Evolutionary conservation across 257 asterid species (phyloP).

Genomic region (Pogostemon cablin): DNA sequence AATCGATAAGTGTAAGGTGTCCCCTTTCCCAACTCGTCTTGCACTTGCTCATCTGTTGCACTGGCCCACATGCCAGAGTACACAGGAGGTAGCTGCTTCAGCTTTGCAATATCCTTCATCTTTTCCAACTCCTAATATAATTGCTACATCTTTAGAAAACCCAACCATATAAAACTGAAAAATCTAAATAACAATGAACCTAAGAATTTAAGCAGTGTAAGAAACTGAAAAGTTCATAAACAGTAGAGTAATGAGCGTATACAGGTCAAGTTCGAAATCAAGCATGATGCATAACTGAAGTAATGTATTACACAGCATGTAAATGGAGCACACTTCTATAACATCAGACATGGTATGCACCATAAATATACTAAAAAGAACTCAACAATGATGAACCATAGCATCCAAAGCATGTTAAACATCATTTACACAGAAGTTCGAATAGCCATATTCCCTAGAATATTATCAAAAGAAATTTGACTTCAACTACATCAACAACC

Average conservation of each 20-base stretch:
- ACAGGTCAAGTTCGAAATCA: constrained; percentile 12
- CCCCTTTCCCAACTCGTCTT: constrained; percentile 74
- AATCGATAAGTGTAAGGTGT: constrained; percentile 88
- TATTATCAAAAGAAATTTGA: constrained; percentile 1
- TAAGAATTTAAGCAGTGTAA: not conserved
- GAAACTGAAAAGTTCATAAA: constrained; percentile 11
- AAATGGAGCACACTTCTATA: constrained; percentile 2
- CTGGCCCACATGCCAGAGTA: constrained; percentile 90
- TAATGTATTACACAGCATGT: not conserved
- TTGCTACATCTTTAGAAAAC: constrained; percentile 20
- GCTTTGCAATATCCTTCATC: constrained; percentile 88
- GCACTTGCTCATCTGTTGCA: constrained; percentile 72
- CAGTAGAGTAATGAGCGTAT: not conserved
- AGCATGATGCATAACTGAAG: constrained; percentile 11
- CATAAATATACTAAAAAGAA: not conserved
- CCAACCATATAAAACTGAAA: constrained; percentile 21
- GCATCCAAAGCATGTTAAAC: not conserved
- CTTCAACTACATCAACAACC: constrained; percentile 9
- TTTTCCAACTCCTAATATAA: constrained; percentile 73
- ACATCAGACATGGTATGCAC: not conserved
- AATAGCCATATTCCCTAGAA: not conserved
- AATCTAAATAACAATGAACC: not conserved
- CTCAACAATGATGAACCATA: not conserved
- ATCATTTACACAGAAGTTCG: not conserved
- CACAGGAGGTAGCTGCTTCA: constrained; percentile 86